Evolutionary conservation across 73 alveolate genomes (phyloP).

Genomic region (Paramecium tetraurelia): DNA sequence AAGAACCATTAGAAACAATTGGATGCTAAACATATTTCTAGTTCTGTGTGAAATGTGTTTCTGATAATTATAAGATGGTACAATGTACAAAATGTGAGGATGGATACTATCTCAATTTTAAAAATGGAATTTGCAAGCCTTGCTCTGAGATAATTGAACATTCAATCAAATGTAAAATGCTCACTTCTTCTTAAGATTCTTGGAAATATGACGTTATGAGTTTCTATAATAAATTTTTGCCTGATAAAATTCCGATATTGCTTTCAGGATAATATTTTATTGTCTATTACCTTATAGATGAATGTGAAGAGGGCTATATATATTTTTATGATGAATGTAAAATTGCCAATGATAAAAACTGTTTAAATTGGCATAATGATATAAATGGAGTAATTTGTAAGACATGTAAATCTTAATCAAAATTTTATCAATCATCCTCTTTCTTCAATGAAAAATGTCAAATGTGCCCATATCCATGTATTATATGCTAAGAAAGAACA

Average conservation of each 20-base stretch:
- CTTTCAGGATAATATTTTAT: neutral
- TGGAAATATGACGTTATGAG: neutral
- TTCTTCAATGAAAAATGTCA: neutral
- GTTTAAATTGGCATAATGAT: neutral
- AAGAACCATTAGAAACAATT: neutral
- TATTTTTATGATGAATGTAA: neutral
- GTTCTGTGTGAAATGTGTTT: neutral
- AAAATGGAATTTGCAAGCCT: neutral
- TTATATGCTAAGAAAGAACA: neutral
- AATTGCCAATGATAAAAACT: neutral
- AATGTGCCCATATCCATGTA: neutral
- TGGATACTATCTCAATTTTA: neutral
- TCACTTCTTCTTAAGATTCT: neutral
- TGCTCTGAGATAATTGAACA: neutral
- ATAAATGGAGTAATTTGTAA: neutral
- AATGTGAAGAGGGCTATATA: neutral
- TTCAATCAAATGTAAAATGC: neutral
- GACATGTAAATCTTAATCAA: neutral
- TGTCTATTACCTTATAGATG: neutral
- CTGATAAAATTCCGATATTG: neutral
- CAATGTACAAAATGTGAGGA: neutral
- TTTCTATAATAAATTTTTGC: neutral
- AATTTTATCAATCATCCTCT: neutral
- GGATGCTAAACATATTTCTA: neutral
- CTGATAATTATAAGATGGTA: neutral